phyloP scores from a whole-genome alignment of 2,329 filamentous ascomycete species.

The Tympanopsis confertula region DNA sequence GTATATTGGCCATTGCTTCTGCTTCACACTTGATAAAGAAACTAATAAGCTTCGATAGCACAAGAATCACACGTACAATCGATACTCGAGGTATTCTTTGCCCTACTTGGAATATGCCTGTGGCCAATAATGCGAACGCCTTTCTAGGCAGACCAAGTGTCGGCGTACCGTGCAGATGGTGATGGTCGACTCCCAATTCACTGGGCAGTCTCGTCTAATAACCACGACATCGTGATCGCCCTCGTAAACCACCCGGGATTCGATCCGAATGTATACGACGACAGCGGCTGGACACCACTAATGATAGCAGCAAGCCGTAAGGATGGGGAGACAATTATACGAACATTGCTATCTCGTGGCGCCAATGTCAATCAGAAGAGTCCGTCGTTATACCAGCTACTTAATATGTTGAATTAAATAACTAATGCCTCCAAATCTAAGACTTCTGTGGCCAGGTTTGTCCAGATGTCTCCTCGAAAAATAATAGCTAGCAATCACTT shows the following conservation, averaged over 20 bases:
- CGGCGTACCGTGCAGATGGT: no score
- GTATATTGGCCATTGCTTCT: no score
- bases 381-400: slow-evolving; percentile 14
- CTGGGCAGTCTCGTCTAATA: background rate
- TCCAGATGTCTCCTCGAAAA: background rate
- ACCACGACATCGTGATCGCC: background rate
- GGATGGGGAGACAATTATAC: slow-evolving; percentile 58
- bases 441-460: background rate
- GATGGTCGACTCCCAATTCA: background rate
- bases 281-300: slow-evolving; percentile 69
- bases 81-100: no score
- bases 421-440: background rate
- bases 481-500: background rate
- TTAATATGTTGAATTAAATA: background rate
- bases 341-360: slow-evolving; percentile 54
- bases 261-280: slow-evolving; percentile 72
- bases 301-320: slow-evolving; percentile 73
- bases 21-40: no score
- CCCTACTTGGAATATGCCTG: no score
- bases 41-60: no score
- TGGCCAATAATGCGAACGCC: no score
- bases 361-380: slow-evolving; percentile 68
- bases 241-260: slow-evolving; percentile 45
- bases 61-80: no score
- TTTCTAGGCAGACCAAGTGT: no score